phyloP scores from a whole-genome alignment of 768 basidiomycete species.

The Hericium erinaceus region DNA sequence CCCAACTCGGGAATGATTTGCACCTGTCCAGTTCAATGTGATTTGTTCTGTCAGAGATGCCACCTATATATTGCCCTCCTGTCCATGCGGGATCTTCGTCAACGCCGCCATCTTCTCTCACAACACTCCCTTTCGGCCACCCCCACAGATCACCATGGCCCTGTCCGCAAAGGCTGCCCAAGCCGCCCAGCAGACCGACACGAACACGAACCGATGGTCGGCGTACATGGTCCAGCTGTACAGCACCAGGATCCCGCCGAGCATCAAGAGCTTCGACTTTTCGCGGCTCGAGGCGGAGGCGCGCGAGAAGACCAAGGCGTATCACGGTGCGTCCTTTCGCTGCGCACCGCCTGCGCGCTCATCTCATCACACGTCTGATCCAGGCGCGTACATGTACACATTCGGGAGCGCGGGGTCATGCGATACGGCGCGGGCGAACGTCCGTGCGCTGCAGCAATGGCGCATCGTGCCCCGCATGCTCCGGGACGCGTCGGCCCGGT shows the following conservation, averaged over 20 bases:
- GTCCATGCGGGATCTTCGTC: too few relatives aligned
- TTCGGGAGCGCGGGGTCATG: constrained; percentile 68
- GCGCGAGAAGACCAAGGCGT: constrained; percentile 48
- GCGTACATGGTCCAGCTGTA: background rate
- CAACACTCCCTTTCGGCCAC: too few relatives aligned
- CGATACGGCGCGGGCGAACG: constrained; percentile 60
- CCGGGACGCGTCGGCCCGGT: constrained; percentile 45
- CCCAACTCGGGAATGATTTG: too few relatives aligned
- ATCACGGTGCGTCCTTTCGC: constrained; percentile 40
- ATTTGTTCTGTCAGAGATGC: too few relatives aligned
- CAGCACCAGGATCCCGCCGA: background rate
- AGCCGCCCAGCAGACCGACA: background rate
- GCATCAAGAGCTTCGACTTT: constrained; percentile 47
- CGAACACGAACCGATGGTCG: background rate
- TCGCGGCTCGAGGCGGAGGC: constrained; percentile 60
- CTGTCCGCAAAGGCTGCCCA: too few relatives aligned
- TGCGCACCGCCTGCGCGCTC: constrained; percentile 48
- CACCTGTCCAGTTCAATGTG: too few relatives aligned
- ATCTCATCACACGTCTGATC: too few relatives aligned
- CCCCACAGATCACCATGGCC: too few relatives aligned
- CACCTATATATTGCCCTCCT: too few relatives aligned
- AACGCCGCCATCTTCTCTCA: too few relatives aligned
- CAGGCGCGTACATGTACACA: constrained; percentile 69
- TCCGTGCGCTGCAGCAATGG: constrained; percentile 52
- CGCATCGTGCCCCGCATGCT: constrained; percentile 80